Percentiles rank a stretch among this genome's conserved stretches.
Conservation (phyloP, 306 rosid species). For the Cucurbita moschata region DNA sequence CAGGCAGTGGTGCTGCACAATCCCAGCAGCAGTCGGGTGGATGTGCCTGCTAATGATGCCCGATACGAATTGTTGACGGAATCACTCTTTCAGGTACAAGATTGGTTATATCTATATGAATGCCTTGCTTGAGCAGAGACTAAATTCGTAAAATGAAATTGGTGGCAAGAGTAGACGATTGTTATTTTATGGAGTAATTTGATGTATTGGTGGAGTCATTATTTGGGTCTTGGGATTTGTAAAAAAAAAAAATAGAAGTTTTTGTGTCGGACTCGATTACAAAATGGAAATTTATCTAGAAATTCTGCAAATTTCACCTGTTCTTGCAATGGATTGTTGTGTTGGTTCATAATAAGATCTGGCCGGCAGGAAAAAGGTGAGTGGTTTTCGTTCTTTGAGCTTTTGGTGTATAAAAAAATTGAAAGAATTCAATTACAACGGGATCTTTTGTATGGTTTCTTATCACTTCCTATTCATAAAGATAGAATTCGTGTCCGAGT, state of each 20-base stretch:
- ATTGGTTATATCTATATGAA: not conserved
- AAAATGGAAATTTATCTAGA: conserved; percentile 1
- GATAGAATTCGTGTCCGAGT: too few relatives aligned
- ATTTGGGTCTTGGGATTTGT: conserved; percentile 8
- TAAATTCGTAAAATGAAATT: not conserved
- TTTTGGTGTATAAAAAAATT: too few relatives aligned
- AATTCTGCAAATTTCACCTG: not conserved
- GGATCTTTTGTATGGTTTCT: too few relatives aligned
- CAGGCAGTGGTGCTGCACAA: conserved; percentile 22
- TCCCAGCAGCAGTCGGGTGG: conserved; percentile 53
- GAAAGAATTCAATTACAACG: too few relatives aligned
- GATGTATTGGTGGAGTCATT: not conserved
- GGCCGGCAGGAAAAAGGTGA: not conserved
- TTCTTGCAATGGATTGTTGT: not conserved
- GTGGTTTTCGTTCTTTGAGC: too few relatives aligned
- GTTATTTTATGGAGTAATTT: conserved; percentile 5
- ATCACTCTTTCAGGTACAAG: conserved; percentile 5
- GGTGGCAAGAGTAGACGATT: conserved; percentile 11
- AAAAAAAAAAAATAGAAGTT: not conserved
- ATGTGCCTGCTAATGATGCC: conserved; percentile 41
- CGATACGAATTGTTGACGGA: not conserved
- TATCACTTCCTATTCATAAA: too few relatives aligned
- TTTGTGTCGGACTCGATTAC: not conserved
- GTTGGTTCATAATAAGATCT: not conserved
- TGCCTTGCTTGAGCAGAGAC: conserved; percentile 1